Evolutionary conservation across 75 land plant genomes (phyloP).

Genomic region (Isoetes taiwanensis): DNA sequence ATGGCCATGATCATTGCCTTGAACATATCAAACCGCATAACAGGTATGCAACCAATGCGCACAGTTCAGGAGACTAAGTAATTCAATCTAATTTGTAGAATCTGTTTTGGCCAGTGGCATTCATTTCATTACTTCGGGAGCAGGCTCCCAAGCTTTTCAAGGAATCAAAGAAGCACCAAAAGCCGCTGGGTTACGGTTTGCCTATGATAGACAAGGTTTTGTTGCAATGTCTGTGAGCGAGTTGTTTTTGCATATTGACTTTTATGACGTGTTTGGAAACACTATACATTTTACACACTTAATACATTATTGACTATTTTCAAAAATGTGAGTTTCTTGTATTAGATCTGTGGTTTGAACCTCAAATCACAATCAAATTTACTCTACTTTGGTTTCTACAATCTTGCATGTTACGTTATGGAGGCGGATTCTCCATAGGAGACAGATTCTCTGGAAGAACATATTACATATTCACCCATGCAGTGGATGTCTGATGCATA

Average conservation of each 20-base stretch:
- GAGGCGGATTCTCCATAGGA: no score
- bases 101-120: constrained; percentile 3
- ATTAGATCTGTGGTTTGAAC: no score
- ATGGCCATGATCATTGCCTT: constrained; percentile 24
- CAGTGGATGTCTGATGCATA: no score
- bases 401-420: no score
- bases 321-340: no score
- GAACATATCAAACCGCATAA: constrained; percentile 11
- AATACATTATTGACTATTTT: no score
- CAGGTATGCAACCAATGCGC: constrained; percentile 8
- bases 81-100: background rate
- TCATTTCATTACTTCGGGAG: constrained; percentile 19
- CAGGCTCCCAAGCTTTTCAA: constrained; percentile 21
- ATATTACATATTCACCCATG: no score
- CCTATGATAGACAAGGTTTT: constrained; percentile 26
- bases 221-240: constrained; percentile 2
- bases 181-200: constrained; percentile 11
- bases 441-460: no score
- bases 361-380: no score
- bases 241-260: background rate
- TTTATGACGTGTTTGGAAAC: constrained; percentile 12
- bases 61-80: background rate
- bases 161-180: constrained; percentile 5
- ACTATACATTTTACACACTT: no score
- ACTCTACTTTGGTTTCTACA: no score